Evolutionary conservation across 305 asterid genomes (phyloP).

Genomic region (Ajuga reptans): DNA sequence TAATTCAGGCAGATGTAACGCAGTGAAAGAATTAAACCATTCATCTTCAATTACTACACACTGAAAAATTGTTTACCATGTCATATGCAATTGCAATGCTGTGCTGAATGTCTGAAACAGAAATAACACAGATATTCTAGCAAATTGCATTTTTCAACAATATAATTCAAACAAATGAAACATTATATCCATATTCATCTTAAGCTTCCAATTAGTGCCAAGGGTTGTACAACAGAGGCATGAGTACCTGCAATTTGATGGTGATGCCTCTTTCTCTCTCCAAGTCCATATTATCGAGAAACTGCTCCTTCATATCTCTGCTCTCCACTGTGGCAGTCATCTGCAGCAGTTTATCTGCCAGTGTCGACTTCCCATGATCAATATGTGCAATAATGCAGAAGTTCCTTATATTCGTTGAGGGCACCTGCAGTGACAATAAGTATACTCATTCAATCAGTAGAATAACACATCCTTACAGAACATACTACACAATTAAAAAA

Average conservation of each 20-base stretch:
- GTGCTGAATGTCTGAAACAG: background rate
- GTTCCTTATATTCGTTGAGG: constrained; percentile 69
- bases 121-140: background rate
- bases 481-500: background rate
- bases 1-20: background rate
- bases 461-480: constrained; percentile 7
- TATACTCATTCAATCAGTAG: constrained; percentile 15
- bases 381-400: constrained; percentile 92
- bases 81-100: background rate
- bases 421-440: constrained; percentile 48
- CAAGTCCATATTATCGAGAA: constrained; percentile 97
- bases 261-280: constrained; percentile 99
- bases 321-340: constrained; percentile 88
- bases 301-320: constrained; percentile 95
- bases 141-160: background rate
- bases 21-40: background rate
- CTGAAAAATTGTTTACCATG: background rate
- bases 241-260: constrained; percentile 79
- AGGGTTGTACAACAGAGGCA: background rate
- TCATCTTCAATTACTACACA: background rate
- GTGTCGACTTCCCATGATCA: constrained; percentile 92
- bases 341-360: constrained; percentile 93
- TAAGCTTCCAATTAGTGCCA: background rate
- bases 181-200: background rate
- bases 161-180: background rate